Conservation (phyloP, 2,329 filamentous ascomycete species). For the Lizonia empirigonia region DNA sequence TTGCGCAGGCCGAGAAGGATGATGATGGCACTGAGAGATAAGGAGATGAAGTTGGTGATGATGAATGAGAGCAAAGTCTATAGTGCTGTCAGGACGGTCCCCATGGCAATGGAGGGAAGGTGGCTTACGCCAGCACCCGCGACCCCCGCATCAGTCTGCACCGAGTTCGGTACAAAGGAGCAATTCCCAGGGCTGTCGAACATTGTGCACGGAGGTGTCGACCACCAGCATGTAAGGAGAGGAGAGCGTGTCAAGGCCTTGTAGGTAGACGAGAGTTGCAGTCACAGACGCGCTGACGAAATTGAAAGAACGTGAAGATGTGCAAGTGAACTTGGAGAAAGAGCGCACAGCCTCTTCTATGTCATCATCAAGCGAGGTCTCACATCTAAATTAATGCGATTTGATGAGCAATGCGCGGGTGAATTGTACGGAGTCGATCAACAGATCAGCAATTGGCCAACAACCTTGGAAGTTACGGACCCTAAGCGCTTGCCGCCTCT, state of each 20-base stretch:
- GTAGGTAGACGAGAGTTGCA: constrained; percentile 1
- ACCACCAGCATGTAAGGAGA: background rate
- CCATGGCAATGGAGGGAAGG: background rate
- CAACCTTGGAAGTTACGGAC: constrained; percentile 24
- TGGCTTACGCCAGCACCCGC: constrained; percentile 61
- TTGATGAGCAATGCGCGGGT: constrained; percentile 24
- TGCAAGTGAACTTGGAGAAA: constrained; percentile 15
- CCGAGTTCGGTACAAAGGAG: constrained; percentile 51
- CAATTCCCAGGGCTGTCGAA: constrained; percentile 44
- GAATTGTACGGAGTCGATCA: constrained; percentile 21
- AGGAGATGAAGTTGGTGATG: constrained; percentile 64
- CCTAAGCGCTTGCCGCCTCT: constrained; percentile 31
- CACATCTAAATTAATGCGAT: constrained; percentile 28
- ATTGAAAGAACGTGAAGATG: background rate
- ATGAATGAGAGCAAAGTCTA: constrained; percentile 68
- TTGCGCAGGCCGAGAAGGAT: constrained; percentile 60
- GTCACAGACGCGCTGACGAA: constrained; percentile 1
- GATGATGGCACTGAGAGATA: constrained; percentile 62
- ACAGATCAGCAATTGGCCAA: constrained; percentile 23
- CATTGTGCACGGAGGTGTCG: background rate
- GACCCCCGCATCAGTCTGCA: constrained; percentile 62
- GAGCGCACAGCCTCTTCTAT: constrained; percentile 32
- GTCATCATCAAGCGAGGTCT: constrained; percentile 26
- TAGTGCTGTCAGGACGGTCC: background rate
- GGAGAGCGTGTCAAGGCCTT: background rate